Conservation (phyloP, 1,284 basidiomycete species). For the Cutaneotrichosporon spelunceum region DNA sequence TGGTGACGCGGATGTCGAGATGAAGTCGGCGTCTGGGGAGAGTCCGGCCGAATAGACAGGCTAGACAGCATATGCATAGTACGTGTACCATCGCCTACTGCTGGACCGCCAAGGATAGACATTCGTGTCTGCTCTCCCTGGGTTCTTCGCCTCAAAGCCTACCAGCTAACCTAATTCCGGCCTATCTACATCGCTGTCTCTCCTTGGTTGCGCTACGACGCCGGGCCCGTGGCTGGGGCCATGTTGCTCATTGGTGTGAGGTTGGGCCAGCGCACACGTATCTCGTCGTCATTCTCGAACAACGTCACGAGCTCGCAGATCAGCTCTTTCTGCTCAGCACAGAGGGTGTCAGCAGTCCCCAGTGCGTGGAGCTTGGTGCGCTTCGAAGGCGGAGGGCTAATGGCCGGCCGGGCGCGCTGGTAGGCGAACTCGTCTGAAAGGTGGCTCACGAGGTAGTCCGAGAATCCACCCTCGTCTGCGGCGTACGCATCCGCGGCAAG, state of each 20-base stretch:
- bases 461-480: slow-evolving; percentile 6
- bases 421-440: slow-evolving; percentile 32
- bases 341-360: neutral
- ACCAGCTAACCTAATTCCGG: neutral
- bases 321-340: slow-evolving; percentile 15
- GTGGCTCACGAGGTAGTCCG: slow-evolving; percentile 17
- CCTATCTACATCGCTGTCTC: neutral
- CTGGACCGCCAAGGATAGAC: neutral
- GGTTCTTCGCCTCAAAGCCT: neutral
- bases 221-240: neutral
- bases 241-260: slow-evolving; percentile 1
- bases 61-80: neutral
- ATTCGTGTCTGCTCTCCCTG: neutral
- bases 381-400: neutral
- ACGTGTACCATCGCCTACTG: neutral
- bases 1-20: slow-evolving; percentile 4
- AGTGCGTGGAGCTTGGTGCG: neutral
- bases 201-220: neutral
- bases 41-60: neutral
- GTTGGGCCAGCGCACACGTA: slow-evolving; percentile 17
- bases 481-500: slow-evolving; percentile 6
- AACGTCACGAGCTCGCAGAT: slow-evolving; percentile 20
- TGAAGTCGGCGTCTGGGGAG: slow-evolving; percentile 4
- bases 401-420: slow-evolving; percentile 17
- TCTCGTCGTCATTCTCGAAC: slow-evolving; percentile 29